Conservation (phyloP, 2,329 filamentous ascomycete genomes). For the Diaporthe eres region DNA sequence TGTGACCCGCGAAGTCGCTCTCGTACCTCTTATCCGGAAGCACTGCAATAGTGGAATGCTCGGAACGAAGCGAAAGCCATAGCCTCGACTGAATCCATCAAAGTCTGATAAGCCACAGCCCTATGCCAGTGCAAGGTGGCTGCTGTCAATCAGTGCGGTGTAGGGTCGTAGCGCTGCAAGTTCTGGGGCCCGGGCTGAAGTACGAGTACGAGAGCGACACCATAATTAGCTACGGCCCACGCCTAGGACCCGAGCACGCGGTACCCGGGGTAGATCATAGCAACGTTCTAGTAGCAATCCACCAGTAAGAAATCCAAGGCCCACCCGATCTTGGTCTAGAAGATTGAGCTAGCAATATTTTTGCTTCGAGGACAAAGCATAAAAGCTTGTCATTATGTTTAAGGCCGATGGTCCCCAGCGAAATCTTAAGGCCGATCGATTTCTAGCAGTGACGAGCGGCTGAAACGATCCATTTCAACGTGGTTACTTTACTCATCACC, state of each 20-base stretch:
- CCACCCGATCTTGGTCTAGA: neutral
- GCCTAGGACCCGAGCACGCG: constrained; percentile 7
- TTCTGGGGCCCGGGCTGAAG: neutral
- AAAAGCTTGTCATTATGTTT: neutral
- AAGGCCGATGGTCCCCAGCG: neutral
- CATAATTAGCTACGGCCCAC: constrained; percentile 10
- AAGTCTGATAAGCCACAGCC: constrained; percentile 19
- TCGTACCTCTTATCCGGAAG: neutral
- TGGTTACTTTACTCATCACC: no score
- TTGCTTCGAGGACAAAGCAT: neutral
- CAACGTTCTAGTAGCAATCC: neutral
- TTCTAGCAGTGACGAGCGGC: neutral
- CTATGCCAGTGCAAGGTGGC: neutral
- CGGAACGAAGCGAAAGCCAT: constrained; percentile 17
- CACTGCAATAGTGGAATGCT: neutral
- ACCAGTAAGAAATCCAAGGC: neutral
- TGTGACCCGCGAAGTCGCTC: constrained; percentile 1
- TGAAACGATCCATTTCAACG: neutral
- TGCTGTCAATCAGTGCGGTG: neutral
- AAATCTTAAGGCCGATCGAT: neutral
- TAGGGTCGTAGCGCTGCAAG: neutral
- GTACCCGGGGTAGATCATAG: neutral
- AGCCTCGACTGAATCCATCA: neutral
- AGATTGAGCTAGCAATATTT: neutral
- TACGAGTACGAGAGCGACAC: constrained; percentile 19